Evolutionary conservation across 2,329 filamentous ascomycete species (phyloP).

Genomic region (Beauveria rudraprayagi): DNA sequence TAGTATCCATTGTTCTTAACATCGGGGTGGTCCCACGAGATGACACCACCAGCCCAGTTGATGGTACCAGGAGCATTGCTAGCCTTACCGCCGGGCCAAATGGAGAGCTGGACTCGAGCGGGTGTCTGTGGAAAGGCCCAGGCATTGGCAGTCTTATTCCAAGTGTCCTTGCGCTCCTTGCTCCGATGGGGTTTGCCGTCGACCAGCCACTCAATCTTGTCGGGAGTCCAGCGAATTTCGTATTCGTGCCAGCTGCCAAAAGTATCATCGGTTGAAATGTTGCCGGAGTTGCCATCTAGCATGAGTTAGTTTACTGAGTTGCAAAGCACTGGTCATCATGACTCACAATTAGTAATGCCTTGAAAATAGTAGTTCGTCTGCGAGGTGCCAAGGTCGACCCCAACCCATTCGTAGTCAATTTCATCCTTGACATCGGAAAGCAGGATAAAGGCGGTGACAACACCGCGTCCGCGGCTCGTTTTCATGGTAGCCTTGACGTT

Average conservation of each 20-base stretch:
- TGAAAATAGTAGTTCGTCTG: slow-evolving; percentile 98
- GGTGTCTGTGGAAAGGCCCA: slow-evolving; percentile 91
- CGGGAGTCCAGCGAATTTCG: slow-evolving; percentile 86
- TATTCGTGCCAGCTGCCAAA: slow-evolving; percentile 79
- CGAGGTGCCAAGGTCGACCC: slow-evolving; percentile 64
- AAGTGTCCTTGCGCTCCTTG: slow-evolving; percentile 70
- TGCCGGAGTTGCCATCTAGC: slow-evolving; percentile 65
- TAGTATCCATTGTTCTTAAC: slow-evolving; percentile 82
- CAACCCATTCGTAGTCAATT: slow-evolving; percentile 95
- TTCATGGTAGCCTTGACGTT: slow-evolving; percentile 80
- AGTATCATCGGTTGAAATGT: slow-evolving; percentile 63
- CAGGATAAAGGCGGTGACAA: slow-evolving; percentile 95
- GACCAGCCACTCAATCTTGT: slow-evolving; percentile 76
- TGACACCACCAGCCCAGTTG: slow-evolving; percentile 81
- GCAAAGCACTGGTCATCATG: background rate
- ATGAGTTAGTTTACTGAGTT: slow-evolving; percentile 11
- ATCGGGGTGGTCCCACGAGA: slow-evolving; percentile 68
- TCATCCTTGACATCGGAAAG: slow-evolving; percentile 95
- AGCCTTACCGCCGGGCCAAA: slow-evolving; percentile 85
- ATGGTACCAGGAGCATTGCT: slow-evolving; percentile 78
- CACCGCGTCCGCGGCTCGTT: slow-evolving; percentile 75
- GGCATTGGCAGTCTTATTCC: slow-evolving; percentile 72
- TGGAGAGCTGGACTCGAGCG: slow-evolving; percentile 80
- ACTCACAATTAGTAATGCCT: slow-evolving; percentile 81
- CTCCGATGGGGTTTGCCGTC: slow-evolving; percentile 73